These are phyloP conservation scores for Yarrowia alimentaria DNA, from an alignment of 805 yeast species.

Conservation along the genomic window DNA sequence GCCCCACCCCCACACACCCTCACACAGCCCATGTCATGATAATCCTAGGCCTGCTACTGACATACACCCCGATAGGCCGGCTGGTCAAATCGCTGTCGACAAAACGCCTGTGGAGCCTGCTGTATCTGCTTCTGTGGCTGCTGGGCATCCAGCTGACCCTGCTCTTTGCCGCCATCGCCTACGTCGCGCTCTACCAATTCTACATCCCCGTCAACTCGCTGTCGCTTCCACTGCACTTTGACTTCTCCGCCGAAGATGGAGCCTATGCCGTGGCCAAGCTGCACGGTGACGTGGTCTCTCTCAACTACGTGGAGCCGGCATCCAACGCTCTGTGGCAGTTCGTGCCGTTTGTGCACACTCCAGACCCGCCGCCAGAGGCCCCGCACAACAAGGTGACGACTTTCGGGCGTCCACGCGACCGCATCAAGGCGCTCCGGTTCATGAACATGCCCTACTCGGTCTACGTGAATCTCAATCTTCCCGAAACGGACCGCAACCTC, in stretches of 20 bases:
- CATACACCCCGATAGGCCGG: constrained; percentile 18
- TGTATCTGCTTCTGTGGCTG: constrained; percentile 18
- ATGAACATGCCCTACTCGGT: constrained; percentile 36
- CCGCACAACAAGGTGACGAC: constrained; percentile 6
- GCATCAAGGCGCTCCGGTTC: constrained; percentile 30
- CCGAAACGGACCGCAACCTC: constrained; percentile 37
- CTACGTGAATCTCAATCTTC: constrained; percentile 36
- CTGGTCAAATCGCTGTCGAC: constrained; percentile 1
- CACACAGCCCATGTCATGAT: constrained; percentile 13
- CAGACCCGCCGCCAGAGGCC: background rate
- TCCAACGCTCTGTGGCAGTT: constrained; percentile 6
- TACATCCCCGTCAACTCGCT: constrained; percentile 34
- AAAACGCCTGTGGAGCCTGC: constrained; percentile 21
- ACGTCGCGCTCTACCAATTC: constrained; percentile 31
- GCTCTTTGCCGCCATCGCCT: constrained; percentile 31
- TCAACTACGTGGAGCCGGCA: constrained; percentile 9
- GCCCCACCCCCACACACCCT: background rate
- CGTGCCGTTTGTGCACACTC: constrained; percentile 4
- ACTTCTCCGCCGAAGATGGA: constrained; percentile 29
- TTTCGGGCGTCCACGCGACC: constrained; percentile 23
- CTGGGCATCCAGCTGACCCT: constrained; percentile 23
- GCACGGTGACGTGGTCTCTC: constrained; percentile 23
- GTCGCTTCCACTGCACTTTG: constrained; percentile 31
- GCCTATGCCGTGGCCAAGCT: constrained; percentile 29
- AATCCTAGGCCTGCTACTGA: constrained; percentile 11